phyloP scores from a whole-genome alignment of 306 rosid genomes.

The Lagenaria siceraria region DNA sequence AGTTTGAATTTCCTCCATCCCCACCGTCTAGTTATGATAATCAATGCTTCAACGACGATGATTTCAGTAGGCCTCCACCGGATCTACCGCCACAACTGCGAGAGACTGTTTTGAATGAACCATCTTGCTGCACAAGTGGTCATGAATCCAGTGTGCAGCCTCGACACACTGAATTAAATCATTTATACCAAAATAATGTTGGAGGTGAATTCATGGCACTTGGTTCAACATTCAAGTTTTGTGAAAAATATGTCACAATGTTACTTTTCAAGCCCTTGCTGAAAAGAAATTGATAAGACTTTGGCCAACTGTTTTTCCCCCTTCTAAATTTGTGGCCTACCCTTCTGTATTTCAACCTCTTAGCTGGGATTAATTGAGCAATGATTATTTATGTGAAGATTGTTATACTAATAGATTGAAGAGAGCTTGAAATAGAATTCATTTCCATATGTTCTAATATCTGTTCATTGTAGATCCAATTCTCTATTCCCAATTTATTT shows the following conservation, averaged over 20 bases:
- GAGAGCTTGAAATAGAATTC: constrained; percentile 1
- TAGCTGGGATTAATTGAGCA: not conserved
- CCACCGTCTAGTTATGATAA: constrained; percentile 77
- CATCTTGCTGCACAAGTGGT: constrained; percentile 22
- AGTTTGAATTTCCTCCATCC: constrained; percentile 49
- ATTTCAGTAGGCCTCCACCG: constrained; percentile 62
- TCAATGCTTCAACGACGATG: constrained; percentile 36
- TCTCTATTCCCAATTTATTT: not conserved
- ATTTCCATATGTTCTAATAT: not conserved
- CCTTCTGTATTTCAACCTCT: not conserved
- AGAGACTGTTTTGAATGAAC: constrained; percentile 19
- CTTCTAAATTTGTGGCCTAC: not conserved
- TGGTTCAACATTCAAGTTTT: constrained; percentile 49
- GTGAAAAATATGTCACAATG: constrained; percentile 39
- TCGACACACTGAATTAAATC: constrained; percentile 45
- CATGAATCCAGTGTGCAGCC: constrained; percentile 18
- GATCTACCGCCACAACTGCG: constrained; percentile 62
- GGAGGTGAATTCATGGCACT: constrained; percentile 38
- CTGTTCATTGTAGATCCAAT: not conserved
- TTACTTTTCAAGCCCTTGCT: constrained; percentile 42
- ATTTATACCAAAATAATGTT: constrained; percentile 44
- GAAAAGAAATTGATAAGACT: constrained; percentile 9
- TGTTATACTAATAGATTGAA: constrained; percentile 2
- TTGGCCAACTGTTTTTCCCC: not conserved
- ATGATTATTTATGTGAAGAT: constrained; percentile 8